Evolutionary conservation across 2,329 filamentous ascomycete species (phyloP), one percentile per base, ranked within the genome.

Genomic region (Ceratocystis alfenasii): DNA sequence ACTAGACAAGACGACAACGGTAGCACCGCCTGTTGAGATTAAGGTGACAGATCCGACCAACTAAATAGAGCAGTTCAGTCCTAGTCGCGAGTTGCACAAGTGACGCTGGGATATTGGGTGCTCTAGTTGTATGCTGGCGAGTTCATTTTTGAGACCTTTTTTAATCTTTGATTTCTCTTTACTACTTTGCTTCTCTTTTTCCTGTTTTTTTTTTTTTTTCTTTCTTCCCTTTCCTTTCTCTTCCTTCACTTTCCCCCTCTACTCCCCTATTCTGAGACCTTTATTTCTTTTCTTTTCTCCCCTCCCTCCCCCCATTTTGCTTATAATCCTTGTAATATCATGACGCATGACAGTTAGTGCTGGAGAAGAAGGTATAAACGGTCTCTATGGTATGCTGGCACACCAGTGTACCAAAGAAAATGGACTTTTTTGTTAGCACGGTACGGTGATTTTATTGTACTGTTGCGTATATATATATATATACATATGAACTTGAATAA

Each of bases 1-100:
- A 25, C 68, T 69, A n/a, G 67, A 71, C 62, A 69, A 72, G 17
- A 53, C 64, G 63, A 17, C 62, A 2, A 15, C 36, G 36, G 36
- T 41, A 41, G 36, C 36, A 41, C 36, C 10, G 36, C 36, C 70
- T 68, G 68, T 69, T 69, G 65, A 61, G 44, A 30, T 68, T 25
- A 67, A 65, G 46, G 63, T 53, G 12, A 61, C 55, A 30, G 59
- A 59, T 46, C 44, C 41, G 33, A 65, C 62, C 12, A 66, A 55
- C 45, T 62, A 55, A 48, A 28, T 7, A 48, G 17, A 10, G 46
- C n/a, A 22, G 46, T 48, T 48, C 25, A 55, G 20, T 25, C 48
- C 48, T 53, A 20, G 22, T 53, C n/a, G n/a, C n/a, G 2, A 53
- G n/a, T 20, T 25, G n/a, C 22, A n/a, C 48, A n/a, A 25, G 22